phyloP scores from a whole-genome alignment of 106 monocot genomes.

The Phalaenopsis aphrodite region DNA sequence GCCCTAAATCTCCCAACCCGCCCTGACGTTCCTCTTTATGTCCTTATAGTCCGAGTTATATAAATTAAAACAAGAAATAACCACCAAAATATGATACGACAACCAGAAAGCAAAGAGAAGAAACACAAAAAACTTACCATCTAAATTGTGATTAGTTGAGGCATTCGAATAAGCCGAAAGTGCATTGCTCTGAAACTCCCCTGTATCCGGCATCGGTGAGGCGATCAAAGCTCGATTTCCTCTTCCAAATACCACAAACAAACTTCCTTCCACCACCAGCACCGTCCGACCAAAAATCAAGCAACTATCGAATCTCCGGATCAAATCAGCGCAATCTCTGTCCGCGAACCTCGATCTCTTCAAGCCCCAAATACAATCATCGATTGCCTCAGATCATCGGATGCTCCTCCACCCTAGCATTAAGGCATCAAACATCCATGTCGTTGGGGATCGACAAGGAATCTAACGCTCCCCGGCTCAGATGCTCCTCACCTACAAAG shows the following conservation, averaged over 20 bases:
- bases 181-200: constrained; percentile 17
- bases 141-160: constrained; percentile 15
- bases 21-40: neutral
- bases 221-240: constrained; percentile 3
- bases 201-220: constrained; percentile 17
- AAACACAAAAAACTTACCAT: constrained; percentile 7
- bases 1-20: neutral
- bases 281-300: neutral
- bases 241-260: neutral
- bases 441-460: neutral
- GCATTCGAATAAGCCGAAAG: constrained; percentile 8
- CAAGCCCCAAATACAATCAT: neutral
- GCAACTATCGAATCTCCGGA: neutral
- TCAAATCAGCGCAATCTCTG: neutral
- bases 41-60: neutral
- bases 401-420: constrained; percentile 4
- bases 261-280: neutral
- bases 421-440: constrained; percentile 2
- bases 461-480: constrained; percentile 6
- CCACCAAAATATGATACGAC: neutral
- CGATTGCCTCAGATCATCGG: constrained; percentile 5
- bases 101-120: constrained; percentile 8
- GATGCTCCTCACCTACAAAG: constrained; percentile 2
- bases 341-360: neutral
- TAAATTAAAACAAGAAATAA: neutral